Conservation (phyloP, 805 yeast genomes). For the Wickerhamiella occidentalis region DNA sequence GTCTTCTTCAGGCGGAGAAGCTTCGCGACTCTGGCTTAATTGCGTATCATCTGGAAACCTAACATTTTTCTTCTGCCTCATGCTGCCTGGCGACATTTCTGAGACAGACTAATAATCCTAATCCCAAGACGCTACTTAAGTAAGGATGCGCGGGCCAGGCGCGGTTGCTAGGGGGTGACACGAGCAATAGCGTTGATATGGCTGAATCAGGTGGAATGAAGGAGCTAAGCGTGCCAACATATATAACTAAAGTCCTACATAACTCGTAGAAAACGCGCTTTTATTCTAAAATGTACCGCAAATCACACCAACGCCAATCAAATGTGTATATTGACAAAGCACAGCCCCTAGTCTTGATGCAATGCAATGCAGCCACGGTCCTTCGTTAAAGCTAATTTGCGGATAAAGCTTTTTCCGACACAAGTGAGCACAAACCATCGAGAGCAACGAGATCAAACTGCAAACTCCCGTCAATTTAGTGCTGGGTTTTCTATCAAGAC, state of each 20-base stretch:
- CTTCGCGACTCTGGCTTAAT: slow-evolving; percentile 6
- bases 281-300: too few relatives aligned
- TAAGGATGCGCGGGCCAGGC: neutral
- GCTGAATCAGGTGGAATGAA: too few relatives aligned
- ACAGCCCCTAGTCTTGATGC: slow-evolving; percentile 1
- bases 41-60: slow-evolving; percentile 5
- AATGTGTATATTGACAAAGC: neutral
- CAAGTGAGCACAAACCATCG: too few relatives aligned
- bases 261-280: too few relatives aligned
- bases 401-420: too few relatives aligned
- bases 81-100: slow-evolving; percentile 6
- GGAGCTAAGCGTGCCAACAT: too few relatives aligned
- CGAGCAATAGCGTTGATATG: too few relatives aligned
- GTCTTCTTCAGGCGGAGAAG: neutral
- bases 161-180: neutral
- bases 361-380: slow-evolving; percentile 3
- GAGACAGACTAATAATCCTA: neutral
- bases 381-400: neutral
- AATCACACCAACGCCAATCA: too few relatives aligned
- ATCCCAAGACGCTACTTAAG: neutral
- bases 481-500: too few relatives aligned
- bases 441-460: too few relatives aligned
- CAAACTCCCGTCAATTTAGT: too few relatives aligned
- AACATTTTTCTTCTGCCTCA: slow-evolving; percentile 6
- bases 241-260: too few relatives aligned